A percentile compares a stretch with the other conserved stretches of the same genome.
phyloP scores from a whole-genome alignment of 169 alveolate species.

The Plasmodium ovale region DNA sequence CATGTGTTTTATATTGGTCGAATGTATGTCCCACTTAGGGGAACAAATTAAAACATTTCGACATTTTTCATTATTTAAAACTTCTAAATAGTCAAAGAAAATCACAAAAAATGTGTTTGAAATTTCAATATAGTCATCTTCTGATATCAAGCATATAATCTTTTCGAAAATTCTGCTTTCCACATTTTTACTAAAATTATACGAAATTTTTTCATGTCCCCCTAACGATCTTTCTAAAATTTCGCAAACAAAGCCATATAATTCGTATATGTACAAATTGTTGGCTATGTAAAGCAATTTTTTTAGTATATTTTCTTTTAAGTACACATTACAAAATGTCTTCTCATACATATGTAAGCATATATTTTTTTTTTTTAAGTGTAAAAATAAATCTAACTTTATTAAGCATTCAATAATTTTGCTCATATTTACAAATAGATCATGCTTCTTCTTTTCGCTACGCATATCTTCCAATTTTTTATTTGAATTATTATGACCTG shows the following conservation, averaged over 20 bases:
- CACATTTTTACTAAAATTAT: slow-evolving; percentile 58
- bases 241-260: slow-evolving; percentile 38
- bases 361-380: slow-evolving; percentile 33
- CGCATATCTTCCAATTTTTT: slow-evolving; percentile 22
- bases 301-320: slow-evolving; percentile 49
- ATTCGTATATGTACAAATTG: slow-evolving; percentile 48
- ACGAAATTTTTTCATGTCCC: slow-evolving; percentile 38
- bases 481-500: slow-evolving; percentile 13
- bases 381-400: slow-evolving; percentile 65
- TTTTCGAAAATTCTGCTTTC: slow-evolving; percentile 55
- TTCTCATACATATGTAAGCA: slow-evolving; percentile 38
- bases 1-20: neutral
- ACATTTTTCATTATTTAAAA: slow-evolving; percentile 17
- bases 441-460: slow-evolving; percentile 19
- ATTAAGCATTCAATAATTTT: slow-evolving; percentile 73
- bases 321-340: slow-evolving; percentile 20
- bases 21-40: neutral
- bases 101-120: slow-evolving; percentile 54
- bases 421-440: slow-evolving; percentile 44
- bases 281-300: slow-evolving; percentile 67
- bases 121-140: slow-evolving; percentile 74
- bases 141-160: slow-evolving; percentile 35
- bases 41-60: neutral
- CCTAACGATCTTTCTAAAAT: slow-evolving; percentile 33
- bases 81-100: slow-evolving; percentile 51